A percentile compares a stretch with the other conserved stretches of the same genome.
These are phyloP conservation scores for Lithohypha guttulata DNA, from an alignment of 2,329 filamentous ascomycete species.

Conservation along the genomic window DNA sequence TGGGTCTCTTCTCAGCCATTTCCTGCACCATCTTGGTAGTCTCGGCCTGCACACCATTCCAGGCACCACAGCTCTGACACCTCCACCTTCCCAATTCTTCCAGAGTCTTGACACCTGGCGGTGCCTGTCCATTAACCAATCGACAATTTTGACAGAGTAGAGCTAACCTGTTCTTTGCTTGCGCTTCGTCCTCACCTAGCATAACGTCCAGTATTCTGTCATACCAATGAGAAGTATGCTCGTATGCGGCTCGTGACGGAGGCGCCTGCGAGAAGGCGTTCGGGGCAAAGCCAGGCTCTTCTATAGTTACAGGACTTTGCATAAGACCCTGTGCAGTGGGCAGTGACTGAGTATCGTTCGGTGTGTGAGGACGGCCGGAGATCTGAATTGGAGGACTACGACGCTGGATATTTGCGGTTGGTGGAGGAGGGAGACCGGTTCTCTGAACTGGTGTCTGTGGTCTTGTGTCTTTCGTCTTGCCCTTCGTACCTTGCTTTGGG, in stretches of 20 bases:
- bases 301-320: slow-evolving; percentile 21
- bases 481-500: slow-evolving; percentile 22
- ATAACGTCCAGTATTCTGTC: slow-evolving; percentile 86
- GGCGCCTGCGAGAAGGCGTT: slow-evolving; percentile 32
- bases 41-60: slow-evolving; percentile 61
- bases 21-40: slow-evolving; percentile 60
- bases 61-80: slow-evolving; percentile 70
- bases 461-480: slow-evolving; percentile 17
- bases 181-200: slow-evolving; percentile 87
- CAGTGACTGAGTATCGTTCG: not conserved
- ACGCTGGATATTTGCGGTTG: slow-evolving; percentile 53
- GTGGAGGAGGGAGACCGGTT: slow-evolving; percentile 48
- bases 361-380: slow-evolving; percentile 11
- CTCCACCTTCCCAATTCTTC: slow-evolving; percentile 79
- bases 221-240: slow-evolving; percentile 64
- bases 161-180: slow-evolving; percentile 78
- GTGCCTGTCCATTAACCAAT: slow-evolving; percentile 90
- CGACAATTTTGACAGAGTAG: slow-evolving; percentile 74
- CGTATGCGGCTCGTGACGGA: slow-evolving; percentile 24
- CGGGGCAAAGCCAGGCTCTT: slow-evolving; percentile 37
- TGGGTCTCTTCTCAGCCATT: slow-evolving; percentile 30
- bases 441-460: slow-evolving; percentile 28
- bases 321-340: not conserved
- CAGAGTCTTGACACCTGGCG: slow-evolving; percentile 66
- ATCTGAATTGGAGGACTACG: slow-evolving; percentile 22